Evolutionary conservation across 2,329 filamentous ascomycete genomes (phyloP), one percentile per base, ranked within the genome.

Genomic region (Claviceps sp.): DNA sequence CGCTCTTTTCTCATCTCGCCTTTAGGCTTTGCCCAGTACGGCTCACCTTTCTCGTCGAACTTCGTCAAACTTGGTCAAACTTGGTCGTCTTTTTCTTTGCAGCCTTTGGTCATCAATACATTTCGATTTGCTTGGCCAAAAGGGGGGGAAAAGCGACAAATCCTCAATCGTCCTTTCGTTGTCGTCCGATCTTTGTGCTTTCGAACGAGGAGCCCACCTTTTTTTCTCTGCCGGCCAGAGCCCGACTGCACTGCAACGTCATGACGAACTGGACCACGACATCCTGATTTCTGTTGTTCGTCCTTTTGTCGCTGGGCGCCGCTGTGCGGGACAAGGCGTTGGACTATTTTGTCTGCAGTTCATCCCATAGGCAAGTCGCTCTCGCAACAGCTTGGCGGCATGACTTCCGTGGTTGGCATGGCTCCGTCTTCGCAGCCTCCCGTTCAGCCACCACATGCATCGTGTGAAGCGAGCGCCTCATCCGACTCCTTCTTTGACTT

Each of bases 201-300:
- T 38, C 45, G 6, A 20, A 38, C n/a, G 9, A 26, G 16, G 46
- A 40, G 20, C 41, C 26, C n/a, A 26, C 9, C 22, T 34, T 11
- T 34, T 34, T 11, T 46, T 45, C 53, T 53, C 51, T 55, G 54
- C 54, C 22, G 51, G 54, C 46, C 54, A 53, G 51, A 55, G 54
- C 49, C 44, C 37, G 34, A 47, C 24, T 41, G 40, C 5, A n/a
- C 38, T 41, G 14, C 26, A 30, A 44, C 50, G 50, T 18, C 43
- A 53, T 55, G 54, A 14, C 47, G 42, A 16, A 24, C 20, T 48
- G 37, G 42, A 37, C 37, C 24, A 30, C 20, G 30, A 43, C 37
- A 16, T 37, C 43, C 37, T 51, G 20, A 18, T 2, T 11, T 37
- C 22, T 38, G 41, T 34, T 14, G 9, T 37, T 34, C 46, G 18